Conservation (phyloP, 2,329 filamentous ascomycete species). For the Ceratocystis lukuohia region DNA sequence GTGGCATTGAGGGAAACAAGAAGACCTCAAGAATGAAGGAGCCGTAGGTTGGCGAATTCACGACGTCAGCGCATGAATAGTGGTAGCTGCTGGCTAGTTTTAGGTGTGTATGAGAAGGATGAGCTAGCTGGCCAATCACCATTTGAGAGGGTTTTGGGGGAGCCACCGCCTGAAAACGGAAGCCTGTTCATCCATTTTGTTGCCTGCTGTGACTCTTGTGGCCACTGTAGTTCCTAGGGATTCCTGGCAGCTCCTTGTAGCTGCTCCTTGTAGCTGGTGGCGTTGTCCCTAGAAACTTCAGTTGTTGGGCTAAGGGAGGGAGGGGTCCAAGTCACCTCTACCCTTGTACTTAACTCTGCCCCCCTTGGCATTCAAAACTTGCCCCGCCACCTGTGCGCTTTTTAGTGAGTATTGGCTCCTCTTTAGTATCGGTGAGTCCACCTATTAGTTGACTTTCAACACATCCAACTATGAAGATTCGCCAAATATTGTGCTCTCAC, state of each 20-base stretch:
- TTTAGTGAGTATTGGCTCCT: neutral
- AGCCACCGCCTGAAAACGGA: conserved; percentile 14
- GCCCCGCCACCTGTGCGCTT: neutral
- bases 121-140: neutral
- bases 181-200: neutral
- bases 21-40: neutral
- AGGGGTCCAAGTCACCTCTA: neutral
- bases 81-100: conserved; percentile 9
- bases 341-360: neutral
- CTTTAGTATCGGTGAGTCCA: neutral
- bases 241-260: neutral
- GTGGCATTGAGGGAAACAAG: neutral
- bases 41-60: neutral
- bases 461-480: neutral
- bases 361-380: neutral
- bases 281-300: no score
- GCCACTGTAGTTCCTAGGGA: conserved; percentile 7
- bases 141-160: neutral
- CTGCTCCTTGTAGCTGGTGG: neutral
- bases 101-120: conserved; percentile 15
- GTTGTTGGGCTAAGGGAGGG: no score
- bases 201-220: conserved; percentile 3
- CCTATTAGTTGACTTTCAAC: neutral
- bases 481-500: neutral
- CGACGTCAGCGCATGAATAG: conserved; percentile 17